These are phyloP conservation scores for Chaetomiaceae sp. DNA, from an alignment of 2,329 filamentous ascomycete species.

Conservation along the genomic window DNA sequence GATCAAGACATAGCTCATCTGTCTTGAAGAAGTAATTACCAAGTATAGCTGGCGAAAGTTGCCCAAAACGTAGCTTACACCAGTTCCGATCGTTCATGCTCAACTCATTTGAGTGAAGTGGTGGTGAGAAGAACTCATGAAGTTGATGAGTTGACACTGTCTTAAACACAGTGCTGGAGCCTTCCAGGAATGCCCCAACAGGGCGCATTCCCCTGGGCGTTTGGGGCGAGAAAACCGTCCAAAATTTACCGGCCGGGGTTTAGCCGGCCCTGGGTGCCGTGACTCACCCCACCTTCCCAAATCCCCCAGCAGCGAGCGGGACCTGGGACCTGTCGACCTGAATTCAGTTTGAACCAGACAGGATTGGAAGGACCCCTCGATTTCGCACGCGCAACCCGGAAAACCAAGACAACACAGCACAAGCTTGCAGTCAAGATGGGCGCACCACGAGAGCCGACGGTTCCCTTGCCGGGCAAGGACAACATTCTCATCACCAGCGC, in stretches of 20 bases:
- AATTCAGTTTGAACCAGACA: slow-evolving; percentile 6
- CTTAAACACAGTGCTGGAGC: no score
- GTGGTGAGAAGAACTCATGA: no score
- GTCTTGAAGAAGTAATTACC: no score
- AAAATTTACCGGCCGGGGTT: slow-evolving; percentile 9
- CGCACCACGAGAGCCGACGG: slow-evolving; percentile 38
- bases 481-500: slow-evolving; percentile 90
- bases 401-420: neutral
- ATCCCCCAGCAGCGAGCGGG: neutral
- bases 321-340: neutral
- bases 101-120: no score
- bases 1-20: no score
- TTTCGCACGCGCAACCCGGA: neutral
- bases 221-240: neutral
- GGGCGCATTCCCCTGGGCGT: neutral
- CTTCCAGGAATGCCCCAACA: no score
- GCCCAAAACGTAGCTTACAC: no score
- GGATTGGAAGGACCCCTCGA: slow-evolving; percentile 15
- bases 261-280: slow-evolving; percentile 8
- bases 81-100: no score
- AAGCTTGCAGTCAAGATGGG: slow-evolving; percentile 14
- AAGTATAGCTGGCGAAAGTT: no score
- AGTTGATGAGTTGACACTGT: no score
- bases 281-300: slow-evolving; percentile 20
- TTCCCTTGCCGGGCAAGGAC: slow-evolving; percentile 67